These are phyloP conservation scores for Penicillium macrosclerotiorum DNA, from an alignment of 495 filamentous ascomycete species.

Conservation along the genomic window DNA sequence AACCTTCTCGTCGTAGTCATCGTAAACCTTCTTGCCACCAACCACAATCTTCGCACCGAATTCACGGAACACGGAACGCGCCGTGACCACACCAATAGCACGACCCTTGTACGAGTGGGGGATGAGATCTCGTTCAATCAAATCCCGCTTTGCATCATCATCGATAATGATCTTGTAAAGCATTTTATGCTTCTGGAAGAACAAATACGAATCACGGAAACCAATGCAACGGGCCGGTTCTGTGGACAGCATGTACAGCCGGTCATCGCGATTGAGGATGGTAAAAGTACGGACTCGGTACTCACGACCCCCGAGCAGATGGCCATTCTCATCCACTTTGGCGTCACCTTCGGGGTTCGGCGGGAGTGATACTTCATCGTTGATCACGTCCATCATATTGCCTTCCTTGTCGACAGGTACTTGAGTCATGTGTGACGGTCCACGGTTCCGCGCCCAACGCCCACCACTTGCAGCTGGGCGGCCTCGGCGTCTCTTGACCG, in stretches of 20 bases:
- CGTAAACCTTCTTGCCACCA: conserved; percentile 76
- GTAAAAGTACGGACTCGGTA: conserved; percentile 95
- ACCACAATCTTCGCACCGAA: conserved; percentile 94
- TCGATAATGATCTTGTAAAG: conserved; percentile 95
- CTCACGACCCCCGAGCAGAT: conserved; percentile 76
- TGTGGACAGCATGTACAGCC: conserved; percentile 96
- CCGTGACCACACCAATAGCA: conserved; percentile 95
- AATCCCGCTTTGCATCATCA: conserved; percentile 86
- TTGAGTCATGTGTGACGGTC: conserved; percentile 71
- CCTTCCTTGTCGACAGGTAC: conserved; percentile 94
- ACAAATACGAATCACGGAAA: conserved; percentile 95
- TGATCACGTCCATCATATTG: conserved; percentile 82
- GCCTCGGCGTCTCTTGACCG: conserved; percentile 63
- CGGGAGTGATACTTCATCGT: conserved; percentile 87
- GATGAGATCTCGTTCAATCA: conserved; percentile 91
- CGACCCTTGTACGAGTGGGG: conserved; percentile 98
- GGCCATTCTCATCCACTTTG: conserved; percentile 87
- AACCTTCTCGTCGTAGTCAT: conserved; percentile 85
- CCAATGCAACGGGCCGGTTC: conserved; percentile 95
- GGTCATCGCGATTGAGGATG: conserved; percentile 74
- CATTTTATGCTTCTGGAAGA: conserved; percentile 94
- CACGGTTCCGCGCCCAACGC: conserved; percentile 62
- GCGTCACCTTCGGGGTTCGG: conserved; percentile 85
- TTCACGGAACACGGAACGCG: conserved; percentile 93
- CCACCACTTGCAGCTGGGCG: conserved; percentile 67